Base-by-base conservation (phyloP, 345 rosid genomes). In the Sonneratia alba region DNA sequence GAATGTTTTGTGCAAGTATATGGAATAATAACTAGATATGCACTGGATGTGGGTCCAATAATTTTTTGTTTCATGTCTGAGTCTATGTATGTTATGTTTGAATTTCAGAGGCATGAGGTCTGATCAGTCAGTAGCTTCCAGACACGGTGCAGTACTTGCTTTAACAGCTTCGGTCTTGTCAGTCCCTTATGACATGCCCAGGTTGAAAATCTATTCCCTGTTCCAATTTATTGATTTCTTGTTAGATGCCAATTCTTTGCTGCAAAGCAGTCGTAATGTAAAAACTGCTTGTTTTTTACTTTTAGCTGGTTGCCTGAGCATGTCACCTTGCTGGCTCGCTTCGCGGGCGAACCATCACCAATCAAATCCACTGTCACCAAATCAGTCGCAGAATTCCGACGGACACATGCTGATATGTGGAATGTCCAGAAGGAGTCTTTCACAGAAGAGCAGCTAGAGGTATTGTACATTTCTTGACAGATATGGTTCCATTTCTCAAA, bases 321-420 rank as follows among this genome's bases (percentile, higher is more conserved):
- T 72, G 93, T 91, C 70, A 95, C 99, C 16, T 73, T 90, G 73
- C 83, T 95, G 77, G 97, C 97, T 66, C 92, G 90, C 59, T 95
- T 95, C 65, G 84, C 85, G 9, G 80, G 88, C 45, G 97, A 95
- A 87, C 91, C 91, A 65, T 84, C 92, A 7, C 97, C 97, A 15
- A 80, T 95, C 74, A 95, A 90, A 86, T 91, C 97, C 6, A 90
- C 97, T 0, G 97, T 95, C 75, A 91, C 99, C 24, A 95, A 95
- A 85, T 97, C 97, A n/a, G 95, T 91, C 67, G 99, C 99, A 11
- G 97, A 95, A 85, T 91, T 91, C 81, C 80, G 97, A 40, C 85
- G 97, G 72, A 91, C 99, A 59, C 99, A 95, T 80, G 97, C 97
- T 32, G 97, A 95, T 74, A 95, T 90, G 27, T 95, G 99, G 99